These are phyloP conservation scores for Hygrophila difformis DNA, from an alignment of 257 asterid species.

Conservation along the genomic window DNA sequence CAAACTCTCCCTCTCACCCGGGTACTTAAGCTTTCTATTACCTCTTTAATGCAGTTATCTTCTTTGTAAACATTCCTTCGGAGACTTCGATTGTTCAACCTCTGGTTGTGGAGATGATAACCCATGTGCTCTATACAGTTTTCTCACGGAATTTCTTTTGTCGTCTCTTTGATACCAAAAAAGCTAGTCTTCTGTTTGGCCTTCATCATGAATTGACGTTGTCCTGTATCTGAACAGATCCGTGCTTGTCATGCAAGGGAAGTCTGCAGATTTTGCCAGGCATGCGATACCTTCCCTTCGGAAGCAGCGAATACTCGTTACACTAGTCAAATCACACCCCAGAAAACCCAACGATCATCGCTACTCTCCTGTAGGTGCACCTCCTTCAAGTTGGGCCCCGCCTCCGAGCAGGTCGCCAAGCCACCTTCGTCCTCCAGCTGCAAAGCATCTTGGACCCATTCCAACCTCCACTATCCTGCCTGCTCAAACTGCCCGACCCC, in stretches of 20 bases:
- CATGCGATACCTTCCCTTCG: slow-evolving; percentile 56
- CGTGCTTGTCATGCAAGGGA: slow-evolving; percentile 63
- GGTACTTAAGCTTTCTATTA: slow-evolving; percentile 36
- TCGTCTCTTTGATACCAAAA: too few relatives aligned
- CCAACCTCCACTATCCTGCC: slow-evolving; percentile 36
- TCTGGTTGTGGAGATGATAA: too few relatives aligned
- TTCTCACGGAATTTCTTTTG: too few relatives aligned
- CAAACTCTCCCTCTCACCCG: slow-evolving; percentile 58
- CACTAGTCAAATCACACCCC: slow-evolving; percentile 55
- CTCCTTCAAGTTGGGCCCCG: slow-evolving; percentile 48
- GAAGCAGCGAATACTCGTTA: slow-evolving; percentile 66
- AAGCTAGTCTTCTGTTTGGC: too few relatives aligned
- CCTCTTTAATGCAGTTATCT: too few relatives aligned
- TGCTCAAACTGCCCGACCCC: slow-evolving; percentile 29
- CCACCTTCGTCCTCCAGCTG: slow-evolving; percentile 35
- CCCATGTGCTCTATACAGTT: too few relatives aligned
- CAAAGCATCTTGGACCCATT: slow-evolving; percentile 37
- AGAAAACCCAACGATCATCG: slow-evolving; percentile 30
- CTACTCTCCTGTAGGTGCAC: slow-evolving; percentile 23
- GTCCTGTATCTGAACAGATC: too few relatives aligned
- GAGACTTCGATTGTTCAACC: too few relatives aligned
- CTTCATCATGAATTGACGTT: too few relatives aligned
- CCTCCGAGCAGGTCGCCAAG: slow-evolving; percentile 50
- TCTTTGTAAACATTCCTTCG: too few relatives aligned
- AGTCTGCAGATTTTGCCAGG: slow-evolving; percentile 47